Conservation (phyloP, 2,329 filamentous ascomycete species). For the Periconia sp. region DNA sequence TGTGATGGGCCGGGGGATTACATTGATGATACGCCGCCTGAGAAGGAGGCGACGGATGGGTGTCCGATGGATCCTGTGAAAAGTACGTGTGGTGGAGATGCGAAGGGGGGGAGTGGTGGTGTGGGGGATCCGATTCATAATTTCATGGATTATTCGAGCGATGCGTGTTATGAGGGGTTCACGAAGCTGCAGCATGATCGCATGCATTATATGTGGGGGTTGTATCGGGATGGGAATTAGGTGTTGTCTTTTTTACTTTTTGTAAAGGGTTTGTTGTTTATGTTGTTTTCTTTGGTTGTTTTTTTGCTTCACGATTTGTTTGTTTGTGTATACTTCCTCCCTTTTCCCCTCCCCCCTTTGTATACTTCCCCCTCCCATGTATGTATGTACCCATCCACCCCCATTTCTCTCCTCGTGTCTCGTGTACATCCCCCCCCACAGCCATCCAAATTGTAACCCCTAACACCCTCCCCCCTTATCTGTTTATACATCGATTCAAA, state of each 20-base stretch:
- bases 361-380: too few relatives aligned
- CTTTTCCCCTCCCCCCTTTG: too few relatives aligned
- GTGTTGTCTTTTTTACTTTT: too few relatives aligned
- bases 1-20: conserved; percentile 50
- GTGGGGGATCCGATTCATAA: conserved; percentile 59
- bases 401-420: too few relatives aligned
- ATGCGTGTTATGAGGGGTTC: conserved; percentile 58
- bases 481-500: too few relatives aligned
- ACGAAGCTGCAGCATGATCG: conserved; percentile 52
- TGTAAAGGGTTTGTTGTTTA: background rate
- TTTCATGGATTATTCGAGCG: conserved; percentile 62
- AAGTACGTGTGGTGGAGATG: conserved; percentile 53
- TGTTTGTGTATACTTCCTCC: too few relatives aligned
- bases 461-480: too few relatives aligned
- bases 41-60: conserved; percentile 53
- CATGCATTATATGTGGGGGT: conserved; percentile 56
- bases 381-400: too few relatives aligned
- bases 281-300: background rate
- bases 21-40: conserved; percentile 47
- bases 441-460: too few relatives aligned
- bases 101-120: conserved; percentile 5
- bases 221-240: conserved; percentile 44
- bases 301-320: background rate
- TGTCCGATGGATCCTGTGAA: conserved; percentile 54
- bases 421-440: too few relatives aligned